Percentiles rank a stretch among this genome's conserved stretches.
phyloP scores from a whole-genome alignment of 768 basidiomycete species.

The Calocybe indica region DNA sequence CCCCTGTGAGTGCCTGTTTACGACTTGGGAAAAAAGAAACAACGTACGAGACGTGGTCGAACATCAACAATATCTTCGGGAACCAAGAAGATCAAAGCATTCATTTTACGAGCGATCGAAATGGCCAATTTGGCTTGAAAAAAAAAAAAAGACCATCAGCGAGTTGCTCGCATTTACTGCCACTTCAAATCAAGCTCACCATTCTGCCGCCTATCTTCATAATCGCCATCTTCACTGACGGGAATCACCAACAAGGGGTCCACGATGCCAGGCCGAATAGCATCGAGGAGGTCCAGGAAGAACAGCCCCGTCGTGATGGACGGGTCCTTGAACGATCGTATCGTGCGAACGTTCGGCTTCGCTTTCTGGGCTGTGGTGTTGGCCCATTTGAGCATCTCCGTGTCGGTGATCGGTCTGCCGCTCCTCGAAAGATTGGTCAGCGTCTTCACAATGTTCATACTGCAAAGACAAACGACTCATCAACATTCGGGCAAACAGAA shows the following conservation, averaged over 20 bases:
- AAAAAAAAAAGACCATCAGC: constrained; percentile 3
- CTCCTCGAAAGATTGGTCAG: constrained; percentile 68
- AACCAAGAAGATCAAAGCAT: constrained; percentile 91
- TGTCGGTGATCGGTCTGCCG: constrained; percentile 77
- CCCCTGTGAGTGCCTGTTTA: not conserved
- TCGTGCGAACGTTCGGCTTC: constrained; percentile 51
- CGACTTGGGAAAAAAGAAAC: not conserved
- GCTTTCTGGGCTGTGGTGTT: constrained; percentile 79
- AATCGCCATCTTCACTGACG: constrained; percentile 55
- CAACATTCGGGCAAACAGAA: not conserved
- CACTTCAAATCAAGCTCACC: constrained; percentile 45
- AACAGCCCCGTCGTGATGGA: constrained; percentile 83
- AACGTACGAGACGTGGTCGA: constrained; percentile 77
- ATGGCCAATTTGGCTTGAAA: constrained; percentile 88
- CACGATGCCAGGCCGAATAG: constrained; percentile 90
- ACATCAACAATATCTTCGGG: constrained; percentile 97
- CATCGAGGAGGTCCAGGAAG: constrained; percentile 90
- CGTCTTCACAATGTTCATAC: constrained; percentile 88
- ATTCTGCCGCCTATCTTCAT: constrained; percentile 89
- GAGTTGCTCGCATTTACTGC: too few species aligned
- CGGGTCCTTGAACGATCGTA: constrained; percentile 94
- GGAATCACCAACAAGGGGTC: constrained; percentile 75
- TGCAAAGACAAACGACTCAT: constrained; percentile 15
- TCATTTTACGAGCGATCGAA: constrained; percentile 98
- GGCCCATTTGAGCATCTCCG: constrained; percentile 95